Percentiles rank a stretch among this genome's conserved stretches.
Conservation (phyloP, 129 eudicot species). For the Escallonia herrerae region DNA sequence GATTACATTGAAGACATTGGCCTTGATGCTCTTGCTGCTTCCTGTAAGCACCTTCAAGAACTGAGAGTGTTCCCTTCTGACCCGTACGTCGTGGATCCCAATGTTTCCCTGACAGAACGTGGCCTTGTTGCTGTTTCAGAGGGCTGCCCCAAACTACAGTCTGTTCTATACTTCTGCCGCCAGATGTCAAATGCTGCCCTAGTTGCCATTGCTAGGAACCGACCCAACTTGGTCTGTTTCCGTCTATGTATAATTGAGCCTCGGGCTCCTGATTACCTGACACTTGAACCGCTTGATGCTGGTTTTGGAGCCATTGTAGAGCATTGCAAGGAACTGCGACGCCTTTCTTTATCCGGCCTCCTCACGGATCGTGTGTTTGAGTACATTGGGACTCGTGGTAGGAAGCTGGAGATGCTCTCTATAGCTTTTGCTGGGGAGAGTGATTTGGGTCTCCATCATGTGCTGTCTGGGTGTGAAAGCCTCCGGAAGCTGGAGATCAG, state of each 20-base stretch:
- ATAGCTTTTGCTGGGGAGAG: conserved; percentile 89
- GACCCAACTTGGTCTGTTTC: conserved; percentile 67
- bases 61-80: conserved; percentile 89
- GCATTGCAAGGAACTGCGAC: conserved; percentile 60
- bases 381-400: conserved; percentile 69
- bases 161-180: conserved; percentile 91
- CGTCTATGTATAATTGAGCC: conserved; percentile 89
- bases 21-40: conserved; percentile 54
- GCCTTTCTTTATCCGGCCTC: conserved; percentile 79
- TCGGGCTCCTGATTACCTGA: conserved; percentile 68
- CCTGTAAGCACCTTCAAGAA: conserved; percentile 76
- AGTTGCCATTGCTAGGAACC: conserved; percentile 62
- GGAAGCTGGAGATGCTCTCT: conserved; percentile 91
- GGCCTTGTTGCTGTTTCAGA: conserved; percentile 83
- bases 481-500: conserved; percentile 87
- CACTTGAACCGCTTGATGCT: conserved; percentile 65
- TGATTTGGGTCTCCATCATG: conserved; percentile 80
- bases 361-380: conserved; percentile 83
- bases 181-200: conserved; percentile 83
- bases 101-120: conserved; percentile 68
- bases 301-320: conserved; percentile 94
- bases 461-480: conserved; percentile 87
- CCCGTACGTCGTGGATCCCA: conserved; percentile 66
- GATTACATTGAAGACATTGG: conserved; percentile 94
- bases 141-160: conserved; percentile 81